Evolutionary conservation across 108 stramenopile species (phyloP), one percentile per base, ranked within the genome.

Genomic region (Bacterosira constricta): DNA sequence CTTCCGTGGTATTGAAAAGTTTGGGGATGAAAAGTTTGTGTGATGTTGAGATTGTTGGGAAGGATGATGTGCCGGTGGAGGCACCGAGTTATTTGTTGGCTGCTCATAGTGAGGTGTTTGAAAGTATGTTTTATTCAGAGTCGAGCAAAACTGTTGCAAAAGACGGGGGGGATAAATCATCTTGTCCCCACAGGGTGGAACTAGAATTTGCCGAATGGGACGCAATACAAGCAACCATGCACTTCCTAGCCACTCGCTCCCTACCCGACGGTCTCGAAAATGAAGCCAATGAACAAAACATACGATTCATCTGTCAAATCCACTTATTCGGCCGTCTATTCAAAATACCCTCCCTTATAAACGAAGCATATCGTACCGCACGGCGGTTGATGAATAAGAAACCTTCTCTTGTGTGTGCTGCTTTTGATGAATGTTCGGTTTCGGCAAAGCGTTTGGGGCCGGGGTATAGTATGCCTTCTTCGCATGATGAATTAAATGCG

Each of bases 1-100:
- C 47, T 46, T 35, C 59, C 10, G 27, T 59, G 26, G 32, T 71
- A 41, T 23, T 71, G 47, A 36, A 41, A 23, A 61, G 70, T 37
- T 52, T 71, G 36, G 52, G 39, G 29, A 71, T 61, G 60, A 38
- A 15, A n/a, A 50, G 59, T 49, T 59, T 71, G 10, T 71, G 70
- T 53, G 70, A 71, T 62, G 39, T 62, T 31, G 26, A 35, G 38
- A 34, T 71, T 38, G 18, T 71, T 41, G 70, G 70, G 46, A 36
- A 17, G 9, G 60, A 71, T 42, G 69, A 34, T 9, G 25, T 17
- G 12, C 25, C 45, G 10, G 36, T 53, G 32, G 38, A 39, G n/a
- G 60, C 50, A 20, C 70, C 70, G 0, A 41, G 60, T 41, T 71
- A 51, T 49, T 58, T 71, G 11, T 52, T 71, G 17, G 36, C 35